phyloP scores from a whole-genome alignment of 768 basidiomycete species.

The Pulveroboletus frians region DNA sequence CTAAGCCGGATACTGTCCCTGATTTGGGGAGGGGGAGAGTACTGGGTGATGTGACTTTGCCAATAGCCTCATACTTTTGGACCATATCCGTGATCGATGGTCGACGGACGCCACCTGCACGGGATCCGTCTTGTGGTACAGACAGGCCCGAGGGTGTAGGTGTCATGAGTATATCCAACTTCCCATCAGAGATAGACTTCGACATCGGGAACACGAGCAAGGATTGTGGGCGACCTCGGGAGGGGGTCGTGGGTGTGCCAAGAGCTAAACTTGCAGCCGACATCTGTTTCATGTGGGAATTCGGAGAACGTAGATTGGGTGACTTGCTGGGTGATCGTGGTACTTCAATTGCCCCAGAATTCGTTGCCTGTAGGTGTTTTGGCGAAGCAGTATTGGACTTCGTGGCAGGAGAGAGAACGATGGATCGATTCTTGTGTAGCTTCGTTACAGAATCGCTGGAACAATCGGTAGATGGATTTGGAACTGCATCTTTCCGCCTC shows the following conservation, averaged over 20 bases:
- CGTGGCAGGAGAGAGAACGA: constrained; percentile 12
- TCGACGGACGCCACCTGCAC: constrained; percentile 41
- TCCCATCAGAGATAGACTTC: constrained; percentile 38
- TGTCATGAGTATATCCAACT: constrained; percentile 27
- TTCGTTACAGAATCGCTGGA: constrained; percentile 13
- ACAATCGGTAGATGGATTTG: constrained; percentile 16
- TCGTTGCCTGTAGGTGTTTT: constrained; percentile 20
- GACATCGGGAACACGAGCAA: constrained; percentile 63
- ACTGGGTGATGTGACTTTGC: constrained; percentile 28
- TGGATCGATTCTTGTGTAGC: constrained; percentile 18
- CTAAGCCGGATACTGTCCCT: constrained; percentile 7
- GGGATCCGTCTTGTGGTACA: constrained; percentile 45
- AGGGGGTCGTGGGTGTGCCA: constrained; percentile 27
- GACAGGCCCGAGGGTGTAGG: constrained; percentile 37
- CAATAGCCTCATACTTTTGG: constrained; percentile 70
- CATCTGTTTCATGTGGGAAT: constrained; percentile 29
- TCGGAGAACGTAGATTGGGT: constrained; percentile 25
- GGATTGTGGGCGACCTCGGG: constrained; percentile 72
- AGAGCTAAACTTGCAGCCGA: constrained; percentile 23
- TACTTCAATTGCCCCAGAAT: constrained; percentile 13
- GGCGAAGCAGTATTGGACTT: constrained; percentile 23
- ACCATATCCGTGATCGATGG: constrained; percentile 87
- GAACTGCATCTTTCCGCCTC: constrained; percentile 30
- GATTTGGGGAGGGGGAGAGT: constrained; percentile 33
- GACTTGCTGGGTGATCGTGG: constrained; percentile 28